Base-by-base conservation (phyloP, 441 rosid genomes). In the Adansonia rubrostipa region DNA sequence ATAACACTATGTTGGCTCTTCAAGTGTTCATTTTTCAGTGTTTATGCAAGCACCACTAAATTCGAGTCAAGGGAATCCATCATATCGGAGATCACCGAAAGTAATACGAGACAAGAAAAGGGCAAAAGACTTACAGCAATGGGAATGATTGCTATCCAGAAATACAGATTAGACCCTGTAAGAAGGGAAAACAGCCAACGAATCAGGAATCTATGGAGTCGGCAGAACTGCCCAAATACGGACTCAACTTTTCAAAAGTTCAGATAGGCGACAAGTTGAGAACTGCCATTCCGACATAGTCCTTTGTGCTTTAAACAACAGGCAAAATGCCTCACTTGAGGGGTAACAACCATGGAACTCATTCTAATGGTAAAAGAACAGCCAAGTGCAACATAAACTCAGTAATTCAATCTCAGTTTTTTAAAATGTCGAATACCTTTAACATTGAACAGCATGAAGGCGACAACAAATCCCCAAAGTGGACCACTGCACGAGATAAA, bases 131-230 rank as follows among this genome's bases (percentile, higher is more conserved):
- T 89, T 82, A 94, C 97, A 5, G 90, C 84, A 66, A 92, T 75
- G 56, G 98, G 98, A 82, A 94, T 90, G 83, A 91, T 89, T 56
- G 98, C 96, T 83, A 94, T 93, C 98, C 98, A 94, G 85, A 94
- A 94, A 86, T 94, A 94, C 51, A 94, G 98, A 85, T 94, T 94
- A 68, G 97, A 94, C 22, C 98, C 98, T 94, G 92, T 74, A 80
- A 57, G 40, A 81, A 44, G 54, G 44, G 40, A 71, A 79, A 10
- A n/a, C 57, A 73, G 67, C n/a, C 48, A 66, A 75, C 42, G 44
- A 67, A 72, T 48, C 65, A 44, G n/a, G 15, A 63, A 72, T 66
- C 14, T 9, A 69, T 10, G 45, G 73, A 82, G 61, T 47, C 65
- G 6, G 61, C 61, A 75, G 42, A 77, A 71, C 48, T 47, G 47